Conservation (phyloP, 345 rosid species). For the Gossypium mustelinum region DNA sequence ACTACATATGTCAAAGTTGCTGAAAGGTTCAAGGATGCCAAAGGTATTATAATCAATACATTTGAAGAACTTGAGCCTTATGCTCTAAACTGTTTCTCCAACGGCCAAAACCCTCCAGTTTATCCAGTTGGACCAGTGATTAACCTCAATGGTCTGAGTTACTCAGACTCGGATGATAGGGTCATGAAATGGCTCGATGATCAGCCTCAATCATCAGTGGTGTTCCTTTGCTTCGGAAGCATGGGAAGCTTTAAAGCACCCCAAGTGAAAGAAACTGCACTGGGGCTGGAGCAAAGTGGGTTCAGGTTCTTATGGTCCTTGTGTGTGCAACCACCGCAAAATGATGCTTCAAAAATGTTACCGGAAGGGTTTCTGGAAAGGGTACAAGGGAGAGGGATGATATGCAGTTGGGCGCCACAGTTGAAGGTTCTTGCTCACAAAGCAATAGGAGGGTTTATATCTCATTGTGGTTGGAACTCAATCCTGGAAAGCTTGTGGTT, state of each 20-base stretch:
- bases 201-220: constrained; percentile 35
- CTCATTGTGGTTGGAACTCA: constrained; percentile 14
- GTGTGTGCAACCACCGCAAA: not conserved
- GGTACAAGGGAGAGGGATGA: not conserved
- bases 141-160: constrained; percentile 22
- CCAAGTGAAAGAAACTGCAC: constrained; percentile 41
- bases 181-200: constrained; percentile 45
- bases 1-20: constrained; percentile 31
- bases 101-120: constrained; percentile 29
- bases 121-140: constrained; percentile 45
- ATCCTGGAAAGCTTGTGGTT: constrained; percentile 12
- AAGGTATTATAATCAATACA: constrained; percentile 43
- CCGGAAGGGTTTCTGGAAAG: not conserved
- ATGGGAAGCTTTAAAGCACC: constrained; percentile 23
- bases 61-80: constrained; percentile 32
- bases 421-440: not conserved
- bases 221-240: constrained; percentile 54
- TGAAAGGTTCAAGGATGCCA: constrained; percentile 30
- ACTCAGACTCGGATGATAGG: constrained; percentile 12
- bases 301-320: constrained; percentile 40
- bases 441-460: constrained; percentile 2
- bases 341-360: not conserved
- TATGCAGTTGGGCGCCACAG: constrained; percentile 8
- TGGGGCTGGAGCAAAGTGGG: constrained; percentile 34
- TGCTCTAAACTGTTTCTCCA: constrained; percentile 27